Conservation (phyloP, 768 basidiomycete genomes). For the Pleurotus tuber-regium region DNA sequence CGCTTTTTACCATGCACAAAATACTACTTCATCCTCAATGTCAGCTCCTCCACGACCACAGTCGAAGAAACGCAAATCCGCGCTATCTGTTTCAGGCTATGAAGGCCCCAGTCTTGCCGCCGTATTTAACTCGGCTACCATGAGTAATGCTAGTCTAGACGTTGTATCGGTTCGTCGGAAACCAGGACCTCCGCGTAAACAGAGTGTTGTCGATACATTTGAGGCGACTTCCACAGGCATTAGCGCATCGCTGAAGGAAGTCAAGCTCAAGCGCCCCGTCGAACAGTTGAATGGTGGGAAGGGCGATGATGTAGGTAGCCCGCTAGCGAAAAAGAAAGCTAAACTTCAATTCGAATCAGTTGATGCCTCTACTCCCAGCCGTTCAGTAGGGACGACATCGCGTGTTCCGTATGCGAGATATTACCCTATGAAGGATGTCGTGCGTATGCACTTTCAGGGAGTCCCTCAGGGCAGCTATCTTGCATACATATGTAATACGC, state of each 20-base stretch:
- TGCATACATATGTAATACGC: background rate
- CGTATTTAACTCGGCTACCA: background rate
- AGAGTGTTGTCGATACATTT: too few relatives aligned
- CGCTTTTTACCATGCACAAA: background rate
- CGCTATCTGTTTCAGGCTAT: too few relatives aligned
- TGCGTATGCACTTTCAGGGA: background rate
- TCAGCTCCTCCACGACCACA: background rate
- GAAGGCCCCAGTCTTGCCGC: background rate
- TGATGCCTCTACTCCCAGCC: too few relatives aligned
- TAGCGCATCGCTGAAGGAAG: background rate
- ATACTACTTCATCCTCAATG: background rate
- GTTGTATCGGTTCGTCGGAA: too few relatives aligned
- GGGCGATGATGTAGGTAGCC: too few relatives aligned
- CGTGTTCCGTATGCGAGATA: conserved; percentile 1
- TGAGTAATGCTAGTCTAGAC: background rate
- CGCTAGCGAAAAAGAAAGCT: too few relatives aligned
- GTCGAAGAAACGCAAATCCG: background rate
- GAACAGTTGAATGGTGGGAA: too few relatives aligned
- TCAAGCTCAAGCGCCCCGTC: background rate
- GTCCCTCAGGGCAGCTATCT: background rate
- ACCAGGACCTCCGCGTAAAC: too few relatives aligned
- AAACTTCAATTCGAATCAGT: too few relatives aligned
- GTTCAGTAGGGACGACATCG: too few relatives aligned
- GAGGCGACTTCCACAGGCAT: too few relatives aligned
- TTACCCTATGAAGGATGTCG: background rate